Base-by-base conservation (phyloP, 2,329 filamentous ascomycete genomes). In the Exophiala sp. region DNA sequence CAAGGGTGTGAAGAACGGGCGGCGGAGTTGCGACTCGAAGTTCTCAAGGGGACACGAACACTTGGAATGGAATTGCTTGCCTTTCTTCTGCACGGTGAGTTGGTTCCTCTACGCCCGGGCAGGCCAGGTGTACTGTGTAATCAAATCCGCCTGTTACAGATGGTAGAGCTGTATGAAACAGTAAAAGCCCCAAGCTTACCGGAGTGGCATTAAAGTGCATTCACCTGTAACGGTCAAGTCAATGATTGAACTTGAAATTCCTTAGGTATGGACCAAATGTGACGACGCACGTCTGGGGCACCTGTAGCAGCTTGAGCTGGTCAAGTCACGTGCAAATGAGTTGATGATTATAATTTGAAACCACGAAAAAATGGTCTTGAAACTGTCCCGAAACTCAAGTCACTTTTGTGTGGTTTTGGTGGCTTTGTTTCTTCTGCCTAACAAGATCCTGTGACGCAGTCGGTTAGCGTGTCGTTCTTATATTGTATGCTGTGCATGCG, bases 381-480 rank as follows among this genome's bases (percentile, higher is more conserved):
- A 56, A 52, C 46, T 50, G 46, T 50, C 53, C 32, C 43, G 47
- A 52, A 53, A 50, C 43, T 47, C 22, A 32, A 34, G 21, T 41
- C 41, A 44, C 37, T 49, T 40, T 41, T 34, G 11, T 50, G 43
- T 38, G 38, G 43, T 41, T 41, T 50, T 39, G 24, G 11, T 19
- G 14, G 16, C 18, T 18, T 37, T 11, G 6, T 37, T 37, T 37
- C 14, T 7, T 6, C 16, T n/a, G 29, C 29, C 29, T 46, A 51
- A 32, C 29, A 37, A 18, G 34, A 37, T 37, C 34, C 34, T 37
- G 34, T 37, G 34, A 37, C 34, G 34, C 34, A 37, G 34, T 37
- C 34, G 63, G 63, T 64, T 66, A 66, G 63, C 63, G 64, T 58
- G 56, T 66, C 64, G 65, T 66, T 67, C 65, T 67, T 67, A 67